Percentiles rank a stretch among this genome's conserved stretches.
phyloP scores from a whole-genome alignment of 352 stramenopile genomes.

The Pythium guiyangense region DNA sequence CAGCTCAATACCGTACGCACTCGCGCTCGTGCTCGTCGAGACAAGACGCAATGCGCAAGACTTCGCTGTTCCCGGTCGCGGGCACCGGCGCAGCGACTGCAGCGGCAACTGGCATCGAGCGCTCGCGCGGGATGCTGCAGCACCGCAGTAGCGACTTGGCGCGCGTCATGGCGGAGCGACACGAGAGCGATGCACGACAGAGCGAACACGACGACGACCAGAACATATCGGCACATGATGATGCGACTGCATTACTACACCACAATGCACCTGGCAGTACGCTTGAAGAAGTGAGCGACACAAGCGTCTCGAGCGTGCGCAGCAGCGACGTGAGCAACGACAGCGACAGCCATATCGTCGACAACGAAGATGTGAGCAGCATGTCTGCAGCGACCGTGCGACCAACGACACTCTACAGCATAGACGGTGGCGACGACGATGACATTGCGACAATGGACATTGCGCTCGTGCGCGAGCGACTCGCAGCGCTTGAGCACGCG shows the following conservation, averaged over 20 bases:
- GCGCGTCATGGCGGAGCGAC: slow-evolving; percentile 14
- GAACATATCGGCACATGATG: too few relatives aligned
- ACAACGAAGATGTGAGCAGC: not conserved
- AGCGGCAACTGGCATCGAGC: not conserved
- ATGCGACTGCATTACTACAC: not conserved
- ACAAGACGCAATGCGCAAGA: slow-evolving; percentile 7
- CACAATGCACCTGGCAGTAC: not conserved
- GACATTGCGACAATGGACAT: slow-evolving; percentile 22
- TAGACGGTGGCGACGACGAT: not conserved
- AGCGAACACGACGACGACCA: slow-evolving; percentile 4
- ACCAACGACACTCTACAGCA: not conserved
- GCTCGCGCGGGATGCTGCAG: slow-evolving; percentile 8
- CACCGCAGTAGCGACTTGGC: slow-evolving; percentile 15
- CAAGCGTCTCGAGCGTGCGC: slow-evolving; percentile 9
- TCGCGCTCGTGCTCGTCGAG: too few relatives aligned
- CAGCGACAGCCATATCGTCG: not conserved
- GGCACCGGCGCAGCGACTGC: not conserved
- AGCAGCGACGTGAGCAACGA: not conserved
- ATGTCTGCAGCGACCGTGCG: slow-evolving; percentile 1
- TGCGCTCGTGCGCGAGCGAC: slow-evolving; percentile 42
- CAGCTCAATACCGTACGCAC: not conserved
- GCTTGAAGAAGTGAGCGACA: slow-evolving; percentile 19
- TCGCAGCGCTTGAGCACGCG: slow-evolving; percentile 40
- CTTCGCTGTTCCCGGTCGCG: slow-evolving; percentile 5
- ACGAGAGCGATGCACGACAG: not conserved